Percentiles rank a stretch among this genome's conserved stretches.
These are phyloP conservation scores for Acanthamoeba lugdunensis DNA, from an alignment of 208 protist genomes.

Conservation along the genomic window DNA sequence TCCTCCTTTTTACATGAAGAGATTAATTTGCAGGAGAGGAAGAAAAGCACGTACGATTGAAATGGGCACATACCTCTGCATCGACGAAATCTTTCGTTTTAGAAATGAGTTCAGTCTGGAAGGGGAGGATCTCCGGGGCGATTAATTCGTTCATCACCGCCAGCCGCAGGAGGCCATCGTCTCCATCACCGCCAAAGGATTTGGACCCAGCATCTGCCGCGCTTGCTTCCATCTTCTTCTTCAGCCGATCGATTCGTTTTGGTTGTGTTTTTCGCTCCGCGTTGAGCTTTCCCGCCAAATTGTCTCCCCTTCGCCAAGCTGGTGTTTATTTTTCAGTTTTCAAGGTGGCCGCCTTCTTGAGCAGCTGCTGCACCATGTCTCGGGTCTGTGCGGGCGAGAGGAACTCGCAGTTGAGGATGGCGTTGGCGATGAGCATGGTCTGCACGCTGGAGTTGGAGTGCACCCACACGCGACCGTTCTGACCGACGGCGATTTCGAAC, in stretches of 20 bases:
- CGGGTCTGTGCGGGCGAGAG: constrained; percentile 61
- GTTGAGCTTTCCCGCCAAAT: neutral
- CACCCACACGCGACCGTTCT: constrained; percentile 89
- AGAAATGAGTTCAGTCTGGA: constrained; percentile 6
- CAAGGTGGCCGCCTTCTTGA: constrained; percentile 4
- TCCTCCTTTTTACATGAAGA: neutral
- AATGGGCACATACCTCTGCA: neutral
- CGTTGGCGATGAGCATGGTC: constrained; percentile 84
- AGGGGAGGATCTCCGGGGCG: neutral
- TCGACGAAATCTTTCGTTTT: constrained; percentile 12
- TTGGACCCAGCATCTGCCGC: neutral
- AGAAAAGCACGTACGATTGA: neutral
- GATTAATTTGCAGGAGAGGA: neutral
- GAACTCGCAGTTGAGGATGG: constrained; percentile 83
- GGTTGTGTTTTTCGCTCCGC: neutral
- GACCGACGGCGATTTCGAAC: constrained; percentile 87
- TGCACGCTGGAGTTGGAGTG: constrained; percentile 73
- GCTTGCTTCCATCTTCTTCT: neutral
- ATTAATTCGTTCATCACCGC: constrained; percentile 12
- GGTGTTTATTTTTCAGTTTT: neutral
- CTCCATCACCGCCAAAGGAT: neutral
- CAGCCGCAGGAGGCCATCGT: neutral
- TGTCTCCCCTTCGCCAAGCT: neutral
- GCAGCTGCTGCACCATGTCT: constrained; percentile 75
- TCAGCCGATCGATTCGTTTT: neutral